Base-by-base conservation (phyloP, 805 yeast species). In the Saccharomycopsis amapae region DNA sequence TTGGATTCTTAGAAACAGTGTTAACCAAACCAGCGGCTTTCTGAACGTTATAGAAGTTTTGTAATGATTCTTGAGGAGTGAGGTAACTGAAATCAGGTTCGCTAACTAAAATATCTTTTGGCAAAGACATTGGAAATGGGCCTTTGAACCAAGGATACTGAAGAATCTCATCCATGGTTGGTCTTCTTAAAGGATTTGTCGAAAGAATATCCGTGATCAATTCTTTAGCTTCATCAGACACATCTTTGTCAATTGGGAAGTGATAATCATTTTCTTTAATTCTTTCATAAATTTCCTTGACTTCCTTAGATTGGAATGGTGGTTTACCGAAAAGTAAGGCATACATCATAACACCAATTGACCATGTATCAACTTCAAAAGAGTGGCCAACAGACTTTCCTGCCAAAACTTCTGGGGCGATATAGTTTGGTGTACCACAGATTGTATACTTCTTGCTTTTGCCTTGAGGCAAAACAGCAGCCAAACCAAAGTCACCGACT, bases 351-450 rank as follows among this genome's bases (percentile, higher is more conserved):
- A 93, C 85, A 50, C 99, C 99, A 54, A 88, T 79, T 7, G 98
- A 94, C 99, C 99, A 93, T 50, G 88, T 78, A 63, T 93, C 99
- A 35, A 88, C 97, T 63, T 88, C 96, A 60, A 79, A 89, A 42
- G 94, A 80, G 63, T 93, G 98, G 6, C 97, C 98, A 10, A 78
- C 73, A 44, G 71, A 76, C 57, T 87, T 87, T 24, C 95, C 95
- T 34, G 88, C 85, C 53, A 93, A 72, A 19, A 93, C 95, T 68
- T 93, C 99, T 5, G 99, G 99, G 1, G 98, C 97, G 60, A 93
- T 93, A 62, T 93, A 93, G 66, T 93, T 93, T 50, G 99, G 99
- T 20, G 99, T 93, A 45, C 99, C 99, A 65, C 99, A 93, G 46
- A 93, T 86, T 37, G 98, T 90, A 61, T 81, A 85, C 59, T 90